Evolutionary conservation across 2,329 filamentous ascomycete species (phyloP), one percentile per base, ranked within the genome.

Genomic region (Camptophora hylomeconis): DNA sequence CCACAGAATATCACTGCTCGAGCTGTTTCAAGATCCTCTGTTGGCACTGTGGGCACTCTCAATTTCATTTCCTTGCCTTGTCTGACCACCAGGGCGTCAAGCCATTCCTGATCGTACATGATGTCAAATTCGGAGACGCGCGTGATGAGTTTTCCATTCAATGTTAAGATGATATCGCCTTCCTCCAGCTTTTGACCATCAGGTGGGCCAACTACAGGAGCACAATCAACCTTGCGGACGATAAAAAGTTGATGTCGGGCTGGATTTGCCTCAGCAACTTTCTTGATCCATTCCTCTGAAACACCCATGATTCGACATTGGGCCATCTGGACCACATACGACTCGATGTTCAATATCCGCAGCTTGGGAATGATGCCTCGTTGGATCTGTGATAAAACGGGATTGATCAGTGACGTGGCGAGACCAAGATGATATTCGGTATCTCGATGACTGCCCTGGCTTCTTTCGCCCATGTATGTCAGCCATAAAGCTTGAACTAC

Each of bases 221-320:
- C 70, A 24, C 72, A 75, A 44, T 78, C 64, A 36, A 92, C 77
- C 60, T 98, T 98, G 46, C 83, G 79, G 17, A 98, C 83, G 80
- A 98, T 94, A 63, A 98, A 98, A 20, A 98, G 71, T 57, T 98
- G 89, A 50, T 98, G 89, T 33, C 84, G 80, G 28, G 89, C 77
- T 20, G 82, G 80, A 53, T 98, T 94, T 38, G 83, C 82, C 41
- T 75, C 65, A 30, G 89, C 77, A 2, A 94, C 87, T 54, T 83
- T 80, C 44, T 81, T 69, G 45, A 98, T 93, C 89, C 87, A 95
- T 38, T 92, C 78, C 46, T 95, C 86, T 0, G 81, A 82, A 1
- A 95, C 83, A 7, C 89, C 89, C 86, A 98, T 95, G 42, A 95
- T 83, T 20, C 86, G 79, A 10, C 83, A 87, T 57, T 98, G 89